Conservation (phyloP, 192 early-diverging fungal genomes). For the Backusella circina region DNA sequence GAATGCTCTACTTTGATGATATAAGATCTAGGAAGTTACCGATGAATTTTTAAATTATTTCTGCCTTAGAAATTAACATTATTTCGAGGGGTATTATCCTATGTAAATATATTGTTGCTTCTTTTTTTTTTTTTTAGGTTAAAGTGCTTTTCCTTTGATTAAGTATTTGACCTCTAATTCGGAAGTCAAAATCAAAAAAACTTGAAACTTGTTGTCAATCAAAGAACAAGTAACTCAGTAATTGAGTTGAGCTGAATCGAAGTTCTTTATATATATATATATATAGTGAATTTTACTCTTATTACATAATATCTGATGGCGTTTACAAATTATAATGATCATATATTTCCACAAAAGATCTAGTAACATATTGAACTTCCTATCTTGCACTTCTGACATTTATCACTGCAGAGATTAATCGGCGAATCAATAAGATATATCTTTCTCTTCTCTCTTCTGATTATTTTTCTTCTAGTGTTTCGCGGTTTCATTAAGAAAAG, state of each 20-base stretch:
- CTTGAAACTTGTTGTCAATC: not conserved
- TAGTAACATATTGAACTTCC: not conserved
- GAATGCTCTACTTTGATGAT: not conserved
- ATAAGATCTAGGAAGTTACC: not conserved
- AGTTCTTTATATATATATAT: not conserved
- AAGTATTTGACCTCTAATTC: not conserved
- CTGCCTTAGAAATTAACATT: not conserved
- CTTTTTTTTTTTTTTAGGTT: not conserved
- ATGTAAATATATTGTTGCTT: not conserved
- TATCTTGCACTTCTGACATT: not conserved
- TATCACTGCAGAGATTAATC: not conserved
- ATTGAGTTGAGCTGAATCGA: not conserved
- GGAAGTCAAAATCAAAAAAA: not conserved
- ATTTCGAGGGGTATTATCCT: not conserved
- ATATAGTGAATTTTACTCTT: not conserved
- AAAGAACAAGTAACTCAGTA: not conserved
- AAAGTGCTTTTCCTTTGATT: not conserved
- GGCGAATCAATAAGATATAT: not conserved
- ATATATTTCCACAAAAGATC: not conserved
- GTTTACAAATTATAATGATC: not conserved
- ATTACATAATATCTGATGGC: not conserved
- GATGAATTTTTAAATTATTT: not conserved
- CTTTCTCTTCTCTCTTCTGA: not conserved
- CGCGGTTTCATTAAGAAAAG: not conserved
- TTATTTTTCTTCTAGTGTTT: not conserved